Conservation (phyloP, 2,329 filamentous ascomycete species). For the Colletotrichum sojae region DNA sequence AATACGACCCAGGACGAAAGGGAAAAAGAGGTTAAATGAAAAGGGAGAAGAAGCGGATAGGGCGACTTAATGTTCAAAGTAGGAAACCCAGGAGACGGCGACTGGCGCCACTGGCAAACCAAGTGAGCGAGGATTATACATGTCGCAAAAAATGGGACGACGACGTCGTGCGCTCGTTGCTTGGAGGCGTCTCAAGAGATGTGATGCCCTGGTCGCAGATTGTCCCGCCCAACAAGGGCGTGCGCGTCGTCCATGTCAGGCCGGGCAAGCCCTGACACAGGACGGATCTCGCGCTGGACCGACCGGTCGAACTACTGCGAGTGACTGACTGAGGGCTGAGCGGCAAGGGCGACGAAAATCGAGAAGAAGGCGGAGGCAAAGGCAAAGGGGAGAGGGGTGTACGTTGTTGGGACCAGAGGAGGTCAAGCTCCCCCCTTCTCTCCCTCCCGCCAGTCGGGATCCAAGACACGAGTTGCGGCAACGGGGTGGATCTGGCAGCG, state of each 20-base stretch:
- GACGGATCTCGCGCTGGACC: conserved; percentile 18
- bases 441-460: conserved; percentile 26
- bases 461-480: conserved; percentile 38
- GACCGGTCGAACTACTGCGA: conserved; percentile 33
- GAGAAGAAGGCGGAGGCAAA: neutral
- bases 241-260: conserved; percentile 38
- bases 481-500: conserved; percentile 36
- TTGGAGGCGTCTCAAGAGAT: conserved; percentile 40
- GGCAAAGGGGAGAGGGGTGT: conserved; percentile 1
- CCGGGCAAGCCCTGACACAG: conserved; percentile 17
- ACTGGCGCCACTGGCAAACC: neutral
- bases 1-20: conserved; percentile 6
- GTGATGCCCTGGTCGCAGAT: conserved; percentile 40
- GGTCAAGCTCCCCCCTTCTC: neutral
- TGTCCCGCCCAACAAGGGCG: conserved; percentile 33
- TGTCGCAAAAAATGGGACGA: conserved; percentile 41
- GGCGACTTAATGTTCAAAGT: conserved; percentile 36
- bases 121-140: conserved; percentile 36
- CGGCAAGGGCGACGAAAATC: conserved; percentile 1
- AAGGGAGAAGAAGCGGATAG: neutral
- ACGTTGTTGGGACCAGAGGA: conserved; percentile 21
- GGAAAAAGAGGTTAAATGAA: neutral
- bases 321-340: neutral
- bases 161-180: conserved; percentile 37
- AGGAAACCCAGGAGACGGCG: conserved; percentile 27